Base-by-base conservation (phyloP, 768 basidiomycete genomes). In the Suillus cothurnatus region DNA sequence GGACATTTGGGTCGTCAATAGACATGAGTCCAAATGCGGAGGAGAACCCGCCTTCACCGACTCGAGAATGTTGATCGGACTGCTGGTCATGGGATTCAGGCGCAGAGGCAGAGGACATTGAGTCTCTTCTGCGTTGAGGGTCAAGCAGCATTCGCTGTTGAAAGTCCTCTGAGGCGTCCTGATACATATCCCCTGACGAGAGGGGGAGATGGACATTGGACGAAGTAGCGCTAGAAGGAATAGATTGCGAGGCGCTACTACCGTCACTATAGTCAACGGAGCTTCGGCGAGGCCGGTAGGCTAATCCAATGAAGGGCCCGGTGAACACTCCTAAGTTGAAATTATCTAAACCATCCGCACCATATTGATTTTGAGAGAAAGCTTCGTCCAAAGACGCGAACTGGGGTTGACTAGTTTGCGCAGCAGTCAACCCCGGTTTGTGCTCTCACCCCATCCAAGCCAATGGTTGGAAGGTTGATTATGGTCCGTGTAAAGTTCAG, bases 11-110 rank as follows among this genome's bases (percentile, higher is more conserved):
- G 71, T 93, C 92, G 64, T 92, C 91, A 60, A 94, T 81, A 23
- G 86, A 87, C 87, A 94, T 85, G 61, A 89, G 81, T 9, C 90
- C 92, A 72, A 94, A 93, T 1, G 88, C 88, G 28, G 82, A 84
- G 5, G 84, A 85, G 70, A 90, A 84, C 1, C 78, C 81, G 32
- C 77, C 80, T 64, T 84, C 81, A 23, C 72, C 67, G 7, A 31
- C 66, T 0, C 64, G 73, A 19, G 68, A 50, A 38, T 34, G 63
- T 60, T 65, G 39, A 66, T 56, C 36, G 45, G 55, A 19, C 23
- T 67, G 73, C 23, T 68, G 70, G 23, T 52, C 34, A 32, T 63
- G 39, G 32, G 47, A 64, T 65, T 66, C 65, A 31, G 63, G 50
- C 14, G 47, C n/a, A 26, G 61, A 62, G 15, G 62, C 19, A 14